Base-by-base conservation (phyloP, 345 rosid species). In the Populus pruinosa region DNA sequence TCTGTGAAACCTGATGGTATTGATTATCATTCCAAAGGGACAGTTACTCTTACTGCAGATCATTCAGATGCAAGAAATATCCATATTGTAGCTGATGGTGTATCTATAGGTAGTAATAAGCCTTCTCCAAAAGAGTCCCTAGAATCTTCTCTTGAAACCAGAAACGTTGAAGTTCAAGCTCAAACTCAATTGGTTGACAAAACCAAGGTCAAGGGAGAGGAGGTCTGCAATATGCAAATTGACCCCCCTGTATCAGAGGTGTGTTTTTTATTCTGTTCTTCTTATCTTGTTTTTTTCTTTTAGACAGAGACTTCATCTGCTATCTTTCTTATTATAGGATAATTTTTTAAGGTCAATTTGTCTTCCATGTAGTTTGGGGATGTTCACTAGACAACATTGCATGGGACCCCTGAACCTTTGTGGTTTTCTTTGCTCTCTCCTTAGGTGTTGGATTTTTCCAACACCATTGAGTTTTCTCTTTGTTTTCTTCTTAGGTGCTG, bases 1-100 rank as follows among this genome's bases (percentile, higher is more conserved):
- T 61, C 80, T 38, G 31, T 23, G 17, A 75, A 72, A 70, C n/a
- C 69, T 78, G 84, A 64, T 29, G 77, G 27, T 70, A 67, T 44
- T 21, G 63, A 16, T 65, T 23, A 38, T 74, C 39, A 56, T 80
- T 44, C 53, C 35, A 7, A 27, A 16, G 56, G 63, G 11, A 25
- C 41, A 27, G 6, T 70, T 67, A 17, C 50, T 56, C 18, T 69
- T 49, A 27, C n/a, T 72, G 73, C 33, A 29, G 50, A 25, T 65
- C 66, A 70, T 62, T 35, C 74, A 21, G 70, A 61, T 59, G 29
- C 72, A 6, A 5, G 29, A 21, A 59, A 36, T 12, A 25, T 25
- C 49, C 74, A 29, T 64, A 38, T 6, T 33, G 16, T 63, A 66
- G 55, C 55, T 23, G 71, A 49, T 36, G 56, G 12, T 27, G 33